These are phyloP conservation scores for Aspergillus awamori DNA, from an alignment of 2,329 filamentous ascomycete species.

Conservation along the genomic window DNA sequence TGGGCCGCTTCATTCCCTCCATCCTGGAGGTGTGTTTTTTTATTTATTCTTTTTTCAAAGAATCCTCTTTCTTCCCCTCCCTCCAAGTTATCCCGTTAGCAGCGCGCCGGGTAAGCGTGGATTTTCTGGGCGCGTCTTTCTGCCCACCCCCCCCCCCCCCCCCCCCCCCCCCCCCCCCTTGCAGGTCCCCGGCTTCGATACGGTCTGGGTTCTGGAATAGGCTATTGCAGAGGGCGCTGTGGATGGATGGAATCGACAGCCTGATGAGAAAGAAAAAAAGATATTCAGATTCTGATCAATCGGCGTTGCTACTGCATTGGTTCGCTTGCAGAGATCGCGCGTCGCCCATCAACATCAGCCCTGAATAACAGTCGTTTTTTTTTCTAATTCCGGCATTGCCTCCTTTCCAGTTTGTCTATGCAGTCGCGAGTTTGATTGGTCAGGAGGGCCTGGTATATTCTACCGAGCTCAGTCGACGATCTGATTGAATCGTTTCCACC, in stretches of 20 bases:
- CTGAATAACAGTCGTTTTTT: not conserved
- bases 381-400: not conserved
- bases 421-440: not conserved
- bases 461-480: not conserved
- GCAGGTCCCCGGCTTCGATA: conserved; percentile 4
- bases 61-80: not conserved
- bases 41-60: not conserved
- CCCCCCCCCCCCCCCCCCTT: conserved; percentile 7
- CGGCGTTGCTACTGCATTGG: conserved; percentile 1
- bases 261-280: too few species aligned
- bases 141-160: conserved; percentile 1
- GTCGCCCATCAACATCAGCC: not conserved
- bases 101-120: conserved; percentile 8
- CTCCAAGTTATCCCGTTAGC: not conserved
- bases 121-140: too few species aligned
- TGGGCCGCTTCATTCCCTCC: not conserved
- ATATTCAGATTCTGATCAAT: not conserved
- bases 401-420: not conserved
- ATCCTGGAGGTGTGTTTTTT: not conserved
- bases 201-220: conserved; percentile 9
- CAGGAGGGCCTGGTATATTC: not conserved
- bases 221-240: not conserved
- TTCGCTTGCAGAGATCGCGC: conserved; percentile 4
- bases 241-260: not conserved
- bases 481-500: conserved; percentile 3